Evolutionary conservation across 768 basidiomycete species (phyloP), one percentile per base, ranked within the genome.

Genomic region (Fomitopsis serialis): DNA sequence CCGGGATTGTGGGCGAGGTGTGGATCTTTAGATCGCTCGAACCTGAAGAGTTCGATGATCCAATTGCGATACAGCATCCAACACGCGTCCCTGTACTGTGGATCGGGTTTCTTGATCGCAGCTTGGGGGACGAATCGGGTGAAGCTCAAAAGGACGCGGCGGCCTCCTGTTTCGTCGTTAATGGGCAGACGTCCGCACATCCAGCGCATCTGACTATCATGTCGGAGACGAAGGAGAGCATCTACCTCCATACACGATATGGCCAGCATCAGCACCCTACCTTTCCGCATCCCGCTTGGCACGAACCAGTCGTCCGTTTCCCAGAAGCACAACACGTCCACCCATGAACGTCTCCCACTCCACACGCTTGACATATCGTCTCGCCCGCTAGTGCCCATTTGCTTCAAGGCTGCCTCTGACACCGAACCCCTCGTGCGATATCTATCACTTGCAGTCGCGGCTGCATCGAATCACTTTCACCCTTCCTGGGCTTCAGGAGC

Each of bases 211-310:
- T 58, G 17, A 17, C 43, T 3, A n/a, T 58, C 11, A 17, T 53
- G 36, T 54, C 59, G n/a, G 42, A 53, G 5, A 52, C 49, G 13
- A 23, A 15, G 21, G 50, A 49, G 11, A 42, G 57, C n/a, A 51
- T 54, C 40, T 37, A 50, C 45, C 21, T 61, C 17, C 57, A 53
- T 10, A 56, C 60, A 1, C 60, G 60, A 15, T 50, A 49, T 10
- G 60, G 60, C 7, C 45, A 22, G 22, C 57, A 24, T 22, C 22
- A 42, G 9, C 60, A 61, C 29, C 60, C 60, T 3, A 50, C 53
- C 15, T 56, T 61, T 13, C 60, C 60, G 1, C 27, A 52, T 23
- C 17, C 27, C 19, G 8, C 46, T 2, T 61, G 53, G 57, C 27
- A 54, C 32, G 55, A 56, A 15, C 25, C 25, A 11, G 6, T 17